These are phyloP conservation scores for Ricinus communis DNA, from an alignment of 345 rosid genomes.

Conservation along the genomic window DNA sequence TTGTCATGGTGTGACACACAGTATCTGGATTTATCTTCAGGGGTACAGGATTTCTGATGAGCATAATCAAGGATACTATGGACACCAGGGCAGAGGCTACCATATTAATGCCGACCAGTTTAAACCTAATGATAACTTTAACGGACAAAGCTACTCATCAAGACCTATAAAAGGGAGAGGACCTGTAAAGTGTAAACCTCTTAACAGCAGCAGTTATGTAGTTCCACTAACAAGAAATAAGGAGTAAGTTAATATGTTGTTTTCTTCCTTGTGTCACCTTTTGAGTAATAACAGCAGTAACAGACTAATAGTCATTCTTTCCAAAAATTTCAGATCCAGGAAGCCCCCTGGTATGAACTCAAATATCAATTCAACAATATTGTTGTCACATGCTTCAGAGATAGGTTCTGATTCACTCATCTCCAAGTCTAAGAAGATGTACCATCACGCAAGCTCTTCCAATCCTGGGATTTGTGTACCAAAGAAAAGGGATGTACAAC, in stretches of 20 bases:
- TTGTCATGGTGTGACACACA: neutral
- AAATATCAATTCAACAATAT: conserved; percentile 12
- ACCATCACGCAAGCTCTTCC: conserved; percentile 3
- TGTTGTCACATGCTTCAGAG: neutral
- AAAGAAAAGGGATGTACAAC: conserved; percentile 6
- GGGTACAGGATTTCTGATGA: conserved; percentile 13
- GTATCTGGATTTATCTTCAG: conserved; percentile 10
- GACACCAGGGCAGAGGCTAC: neutral
- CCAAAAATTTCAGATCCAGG: conserved; percentile 8
- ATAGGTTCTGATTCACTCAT: conserved; percentile 5
- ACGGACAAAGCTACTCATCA: neutral
- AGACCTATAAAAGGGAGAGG: conserved; percentile 20
- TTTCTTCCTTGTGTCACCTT: neutral
- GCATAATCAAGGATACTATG: neutral
- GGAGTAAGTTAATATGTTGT: conserved; percentile 6
- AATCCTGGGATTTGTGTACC: too few species aligned
- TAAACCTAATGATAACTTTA: conserved; percentile 1
- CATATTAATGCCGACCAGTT: conserved; percentile 10
- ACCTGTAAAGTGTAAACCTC: conserved; percentile 21
- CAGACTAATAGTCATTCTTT: neutral
- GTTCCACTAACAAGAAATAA: neutral
- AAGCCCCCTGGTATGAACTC: conserved; percentile 9
- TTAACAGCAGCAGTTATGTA: conserved; percentile 4
- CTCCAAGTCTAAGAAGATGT: conserved; percentile 3
- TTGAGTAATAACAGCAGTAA: neutral